Evolutionary conservation across 2,329 filamentous ascomycete species (phyloP), one percentile per base, ranked within the genome.

Genomic region (Hypoxylon sp.): DNA sequence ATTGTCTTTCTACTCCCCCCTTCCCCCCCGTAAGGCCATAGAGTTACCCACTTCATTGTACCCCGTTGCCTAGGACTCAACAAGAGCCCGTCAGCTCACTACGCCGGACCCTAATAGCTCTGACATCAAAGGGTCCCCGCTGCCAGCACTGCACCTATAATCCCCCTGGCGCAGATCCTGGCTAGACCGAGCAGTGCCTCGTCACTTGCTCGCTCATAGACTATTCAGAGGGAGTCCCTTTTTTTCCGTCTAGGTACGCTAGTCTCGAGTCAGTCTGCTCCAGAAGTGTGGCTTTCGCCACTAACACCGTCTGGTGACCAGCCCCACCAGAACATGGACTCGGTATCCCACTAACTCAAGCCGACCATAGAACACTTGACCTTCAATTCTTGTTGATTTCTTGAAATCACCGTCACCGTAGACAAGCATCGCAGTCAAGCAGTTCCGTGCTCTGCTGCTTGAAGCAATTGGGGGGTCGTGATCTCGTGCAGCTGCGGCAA

Each of bases 291-390:
- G 73, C 74, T 75, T 74, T 75, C 60, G 74, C 74, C 74, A 75
- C 74, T 75, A 75, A 74, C 64, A 73, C 72, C 72, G 65, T 74
- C 74, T 70, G 73, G 70, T 75, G 74, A 75, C 74, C 74, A 68
- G 73, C 73, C 74, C 74, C 74, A 75, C 74, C 61, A 72, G 68
- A 66, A 72, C 68, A 65, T 68, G 64, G 65, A 69, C 65, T 72
- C 72, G 69, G 73, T 60, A 75, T 74, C 69, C 69, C 69, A 71
- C 73, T 73, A 72, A 72, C 69, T 70, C 60, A 70, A 66, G 66
- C 72, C 70, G 66, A 71, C 56, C 62, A 60, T 62, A 72, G 67
- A 63, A 68, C 67, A 69, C 67, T 73, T 75, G 70, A 70, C 65
- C 50, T 69, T 70, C 46, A 58, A 60, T 69, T 70, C 65, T 60